Base-by-base conservation (phyloP, 2,329 filamentous ascomycete genomes). In the Cladobotryum mycophilum region DNA sequence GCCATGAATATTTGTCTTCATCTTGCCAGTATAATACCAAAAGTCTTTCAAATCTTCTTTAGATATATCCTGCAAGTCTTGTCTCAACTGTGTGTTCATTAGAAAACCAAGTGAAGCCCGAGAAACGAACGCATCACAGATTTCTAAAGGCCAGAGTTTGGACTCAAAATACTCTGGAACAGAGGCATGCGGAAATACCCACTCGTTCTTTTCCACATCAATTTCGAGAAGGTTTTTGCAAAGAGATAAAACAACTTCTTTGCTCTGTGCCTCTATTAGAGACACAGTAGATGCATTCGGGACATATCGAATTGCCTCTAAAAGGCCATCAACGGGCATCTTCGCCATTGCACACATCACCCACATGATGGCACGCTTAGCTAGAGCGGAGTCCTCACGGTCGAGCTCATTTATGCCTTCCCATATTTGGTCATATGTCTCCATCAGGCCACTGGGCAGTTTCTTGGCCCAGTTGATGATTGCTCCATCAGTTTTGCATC, bases 371-470 rank as follows among this genome's bases (percentile, higher is more conserved):
- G 13, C 51, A 53, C n/a, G 48, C 13, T 58, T 57, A 11, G 57
- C 51, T 11, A 14, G 45, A 20, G 44, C 49, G 4, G 57, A 25
- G n/a, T 53, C 46, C 1, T 14, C 6, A 3, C 54, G 57, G 2
- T 54, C 34, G 43, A 14, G 15, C 1, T 41, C 50, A 20, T 20
- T 36, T 2, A 47, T 37, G 2, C 7, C 20, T 17, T 45, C 6
- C 14, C 51, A 55, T n/a, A 55, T 53, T 12, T 49, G 47, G 13
- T 30, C 50, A n/a, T 58, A 58, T 12, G 56, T 48, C 13, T 18
- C 48, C 17, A 44, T 51, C 6, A 58, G 17, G 15, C 56, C 45
- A 1, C 11, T 7, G 3, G 55, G 56, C 3, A 56, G 34, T 13
- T 41, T 41, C 8, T 42, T 41, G 5, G 49, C 22, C 38, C 56